A percentile compares a stretch with the other conserved stretches of the same genome.
These are phyloP conservation scores for Solanum medicagineum DNA, from an alignment of 257 asterid genomes.

Conservation along the genomic window DNA sequence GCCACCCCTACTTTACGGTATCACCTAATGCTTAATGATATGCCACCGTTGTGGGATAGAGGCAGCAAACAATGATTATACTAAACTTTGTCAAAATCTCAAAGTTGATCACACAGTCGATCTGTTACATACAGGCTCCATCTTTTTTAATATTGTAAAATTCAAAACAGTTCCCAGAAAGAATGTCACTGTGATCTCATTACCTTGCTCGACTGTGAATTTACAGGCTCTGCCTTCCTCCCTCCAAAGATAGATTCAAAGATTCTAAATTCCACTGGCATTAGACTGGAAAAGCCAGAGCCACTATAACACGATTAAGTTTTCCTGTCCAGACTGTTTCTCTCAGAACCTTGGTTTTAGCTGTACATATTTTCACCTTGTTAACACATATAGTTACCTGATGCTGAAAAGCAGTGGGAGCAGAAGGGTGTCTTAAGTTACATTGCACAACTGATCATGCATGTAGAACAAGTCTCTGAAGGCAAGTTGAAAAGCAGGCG, in stretches of 20 bases:
- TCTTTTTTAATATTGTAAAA: not conserved
- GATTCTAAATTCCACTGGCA: not conserved
- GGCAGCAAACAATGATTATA: not conserved
- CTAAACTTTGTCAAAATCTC: not conserved
- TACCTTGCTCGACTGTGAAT: constrained; percentile 13
- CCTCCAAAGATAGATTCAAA: not conserved
- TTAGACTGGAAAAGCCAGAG: not conserved
- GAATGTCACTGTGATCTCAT: not conserved
- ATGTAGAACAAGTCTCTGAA: not conserved
- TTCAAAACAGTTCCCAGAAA: not conserved
- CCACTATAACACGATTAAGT: not conserved
- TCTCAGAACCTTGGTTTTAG: not conserved
- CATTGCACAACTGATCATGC: not conserved
- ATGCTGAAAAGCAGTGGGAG: not conserved
- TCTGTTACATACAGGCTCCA: not conserved
- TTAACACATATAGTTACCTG: not conserved
- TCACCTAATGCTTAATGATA: not conserved
- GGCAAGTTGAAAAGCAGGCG: not conserved
- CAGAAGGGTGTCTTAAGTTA: not conserved
- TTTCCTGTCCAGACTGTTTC: not conserved
- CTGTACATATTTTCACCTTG: not conserved
- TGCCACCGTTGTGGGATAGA: not conserved
- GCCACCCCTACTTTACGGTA: not conserved
- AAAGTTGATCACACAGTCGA: not conserved
- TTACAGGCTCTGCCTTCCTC: not conserved